phyloP scores from a whole-genome alignment of 306 rosid species.

The Clitoria ternatea region DNA sequence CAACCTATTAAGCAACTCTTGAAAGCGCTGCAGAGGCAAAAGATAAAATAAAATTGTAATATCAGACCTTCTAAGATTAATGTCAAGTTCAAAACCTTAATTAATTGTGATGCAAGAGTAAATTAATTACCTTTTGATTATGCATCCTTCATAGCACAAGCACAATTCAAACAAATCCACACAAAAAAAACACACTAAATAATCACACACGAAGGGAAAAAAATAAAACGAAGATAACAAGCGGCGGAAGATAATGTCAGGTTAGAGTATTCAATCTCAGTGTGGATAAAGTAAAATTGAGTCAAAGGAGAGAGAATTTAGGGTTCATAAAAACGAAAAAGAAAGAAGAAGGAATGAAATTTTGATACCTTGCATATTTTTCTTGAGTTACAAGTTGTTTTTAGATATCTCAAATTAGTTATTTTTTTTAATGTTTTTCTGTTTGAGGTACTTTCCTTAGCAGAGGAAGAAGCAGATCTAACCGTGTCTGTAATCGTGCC shows the following conservation, averaged over 20 bases:
- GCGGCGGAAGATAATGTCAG: neutral
- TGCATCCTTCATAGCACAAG: conserved; percentile 34
- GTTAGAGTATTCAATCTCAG: neutral
- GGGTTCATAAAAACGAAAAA: conserved; percentile 26
- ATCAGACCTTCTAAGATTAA: neutral
- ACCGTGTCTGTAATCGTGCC: neutral
- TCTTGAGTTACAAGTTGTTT: conserved; percentile 23
- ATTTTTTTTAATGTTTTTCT: neutral
- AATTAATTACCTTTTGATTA: conserved; percentile 50
- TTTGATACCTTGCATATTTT: conserved; percentile 48
- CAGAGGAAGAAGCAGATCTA: conserved; percentile 25
- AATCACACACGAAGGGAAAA: neutral
- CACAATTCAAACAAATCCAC: conserved; percentile 20
- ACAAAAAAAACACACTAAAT: neutral
- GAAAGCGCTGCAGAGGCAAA: conserved; percentile 36
- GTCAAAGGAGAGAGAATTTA: conserved; percentile 43
- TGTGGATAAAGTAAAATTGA: neutral
- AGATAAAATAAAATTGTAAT: neutral
- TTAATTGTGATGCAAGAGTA: neutral
- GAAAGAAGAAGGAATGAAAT: neutral
- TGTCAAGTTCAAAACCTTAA: neutral
- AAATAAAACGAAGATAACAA: neutral
- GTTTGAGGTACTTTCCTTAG: neutral
- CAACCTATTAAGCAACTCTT: conserved; percentile 31
- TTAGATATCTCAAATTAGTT: conserved; percentile 37